Percentiles rank a stretch among this genome's conserved stretches.
Evolutionary conservation across 345 rosid species (phyloP).

Genomic region (Acer yangbiense): DNA sequence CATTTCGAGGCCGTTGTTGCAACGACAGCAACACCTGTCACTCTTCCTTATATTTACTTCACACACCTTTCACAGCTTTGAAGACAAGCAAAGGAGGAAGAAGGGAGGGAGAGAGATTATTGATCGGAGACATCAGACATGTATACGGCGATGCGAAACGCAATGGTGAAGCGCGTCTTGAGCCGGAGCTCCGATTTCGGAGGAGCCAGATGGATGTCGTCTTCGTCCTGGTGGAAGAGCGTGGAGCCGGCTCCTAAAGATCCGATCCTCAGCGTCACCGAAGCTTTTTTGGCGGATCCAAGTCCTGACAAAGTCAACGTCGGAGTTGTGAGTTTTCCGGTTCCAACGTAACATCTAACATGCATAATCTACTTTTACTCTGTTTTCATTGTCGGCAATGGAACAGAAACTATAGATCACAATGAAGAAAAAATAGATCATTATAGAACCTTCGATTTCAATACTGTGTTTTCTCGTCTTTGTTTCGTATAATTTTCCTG

Average conservation of each 20-base stretch:
- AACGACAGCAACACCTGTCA: neutral
- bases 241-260: constrained; percentile 92
- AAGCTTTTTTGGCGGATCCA: constrained; percentile 91
- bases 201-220: constrained; percentile 66
- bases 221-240: constrained; percentile 78
- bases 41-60: neutral
- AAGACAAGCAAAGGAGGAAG: neutral
- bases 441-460: neutral
- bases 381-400: neutral
- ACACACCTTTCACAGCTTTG: neutral
- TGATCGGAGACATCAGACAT: too few species aligned
- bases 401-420: neutral
- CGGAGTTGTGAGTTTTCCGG: constrained; percentile 70
- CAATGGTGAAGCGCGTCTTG: constrained; percentile 29
- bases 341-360: neutral
- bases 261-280: constrained; percentile 96
- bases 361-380: neutral
- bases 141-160: constrained; percentile 34
- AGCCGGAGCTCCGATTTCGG: constrained; percentile 32
- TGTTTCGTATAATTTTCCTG: neutral
- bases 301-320: constrained; percentile 85
- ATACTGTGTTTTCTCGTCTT: neutral
- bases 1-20: neutral
- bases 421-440: neutral
- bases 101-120: too few species aligned